Evolutionary conservation across 1,284 basidiomycete species (phyloP).

Genomic region (Ceratobasidium sp.): DNA sequence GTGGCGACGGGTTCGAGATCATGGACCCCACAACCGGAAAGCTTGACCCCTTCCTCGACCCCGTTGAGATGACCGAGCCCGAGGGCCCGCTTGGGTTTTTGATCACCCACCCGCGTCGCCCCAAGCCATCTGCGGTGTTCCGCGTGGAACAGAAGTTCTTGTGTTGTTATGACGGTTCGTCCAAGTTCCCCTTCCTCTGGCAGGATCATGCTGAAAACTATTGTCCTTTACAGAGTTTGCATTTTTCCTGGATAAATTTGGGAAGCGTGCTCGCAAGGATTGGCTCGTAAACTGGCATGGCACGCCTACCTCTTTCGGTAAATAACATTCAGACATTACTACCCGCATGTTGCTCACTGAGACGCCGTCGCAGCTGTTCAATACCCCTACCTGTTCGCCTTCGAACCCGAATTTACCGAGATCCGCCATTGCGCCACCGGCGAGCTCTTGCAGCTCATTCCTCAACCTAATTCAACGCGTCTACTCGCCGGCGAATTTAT

Average conservation of each 20-base stretch:
- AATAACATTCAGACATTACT: not conserved
- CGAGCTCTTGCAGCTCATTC: slow-evolving; percentile 37
- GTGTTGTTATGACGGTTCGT: slow-evolving; percentile 43
- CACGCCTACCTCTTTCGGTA: slow-evolving; percentile 31
- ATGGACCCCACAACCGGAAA: slow-evolving; percentile 32
- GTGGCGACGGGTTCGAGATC: slow-evolving; percentile 39
- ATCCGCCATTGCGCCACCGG: slow-evolving; percentile 39
- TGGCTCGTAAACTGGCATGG: slow-evolving; percentile 39
- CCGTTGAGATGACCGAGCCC: slow-evolving; percentile 28
- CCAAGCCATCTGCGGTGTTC: slow-evolving; percentile 32
- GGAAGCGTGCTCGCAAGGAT: slow-evolving; percentile 39
- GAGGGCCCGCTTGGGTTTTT: slow-evolving; percentile 39
- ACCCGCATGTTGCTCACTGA: not conserved
- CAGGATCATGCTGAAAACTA: not conserved
- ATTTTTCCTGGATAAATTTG: slow-evolving; percentile 42
- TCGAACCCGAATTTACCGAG: slow-evolving; percentile 42
- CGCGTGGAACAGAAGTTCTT: slow-evolving; percentile 43
- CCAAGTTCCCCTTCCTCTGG: not conserved
- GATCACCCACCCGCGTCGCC: slow-evolving; percentile 32
- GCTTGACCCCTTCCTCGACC: slow-evolving; percentile 40
- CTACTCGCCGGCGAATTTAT: slow-evolving; percentile 30
- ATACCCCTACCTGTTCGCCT: slow-evolving; percentile 43
- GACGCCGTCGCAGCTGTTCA: slow-evolving; percentile 16
- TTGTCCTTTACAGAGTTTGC: slow-evolving; percentile 16
- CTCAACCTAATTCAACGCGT: slow-evolving; percentile 19